Conservation (phyloP, 331 rosid species). For the Cydonia oblonga region DNA sequence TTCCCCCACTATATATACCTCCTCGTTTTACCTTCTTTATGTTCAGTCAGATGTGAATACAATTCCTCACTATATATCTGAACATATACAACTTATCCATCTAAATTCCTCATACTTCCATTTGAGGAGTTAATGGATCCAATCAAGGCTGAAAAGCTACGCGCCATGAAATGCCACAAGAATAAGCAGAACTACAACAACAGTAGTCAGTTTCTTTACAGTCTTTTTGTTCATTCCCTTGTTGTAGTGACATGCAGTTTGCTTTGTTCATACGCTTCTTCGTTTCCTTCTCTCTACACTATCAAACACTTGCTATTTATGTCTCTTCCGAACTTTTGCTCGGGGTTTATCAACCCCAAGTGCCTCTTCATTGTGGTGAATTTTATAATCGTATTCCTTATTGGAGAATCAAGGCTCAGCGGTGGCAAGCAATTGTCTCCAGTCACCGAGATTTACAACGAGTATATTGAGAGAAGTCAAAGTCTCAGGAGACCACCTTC, state of each 20-base stretch:
- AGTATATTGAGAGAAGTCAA: conserved; percentile 20
- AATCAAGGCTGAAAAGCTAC: conserved; percentile 9
- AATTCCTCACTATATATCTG: background rate
- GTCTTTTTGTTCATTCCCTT: conserved; percentile 17
- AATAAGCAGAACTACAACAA: background rate
- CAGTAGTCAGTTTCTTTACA: conserved; percentile 1
- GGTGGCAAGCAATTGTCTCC: conserved; percentile 1
- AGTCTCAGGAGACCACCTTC: background rate
- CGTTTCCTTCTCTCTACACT: conserved; percentile 15
- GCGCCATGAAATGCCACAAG: conserved; percentile 19
- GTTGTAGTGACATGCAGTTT: conserved; percentile 20
- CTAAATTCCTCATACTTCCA: background rate
- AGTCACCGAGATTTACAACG: conserved; percentile 6
- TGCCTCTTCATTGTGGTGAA: conserved; percentile 28
- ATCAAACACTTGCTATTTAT: conserved; percentile 5
- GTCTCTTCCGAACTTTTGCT: conserved; percentile 17
- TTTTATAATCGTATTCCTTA: conserved; percentile 25
- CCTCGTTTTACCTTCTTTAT: conserved; percentile 9
- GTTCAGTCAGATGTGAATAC: conserved; percentile 20
- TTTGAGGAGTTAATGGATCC: conserved; percentile 9
- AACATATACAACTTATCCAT: background rate
- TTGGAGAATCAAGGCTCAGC: conserved; percentile 26
- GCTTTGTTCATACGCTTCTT: conserved; percentile 15
- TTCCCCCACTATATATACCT: conserved; percentile 11
- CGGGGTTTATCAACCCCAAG: conserved; percentile 18